phyloP scores from a whole-genome alignment of 2,329 filamentous ascomycete species.

The Lasiodiplodia hormozganensis region DNA sequence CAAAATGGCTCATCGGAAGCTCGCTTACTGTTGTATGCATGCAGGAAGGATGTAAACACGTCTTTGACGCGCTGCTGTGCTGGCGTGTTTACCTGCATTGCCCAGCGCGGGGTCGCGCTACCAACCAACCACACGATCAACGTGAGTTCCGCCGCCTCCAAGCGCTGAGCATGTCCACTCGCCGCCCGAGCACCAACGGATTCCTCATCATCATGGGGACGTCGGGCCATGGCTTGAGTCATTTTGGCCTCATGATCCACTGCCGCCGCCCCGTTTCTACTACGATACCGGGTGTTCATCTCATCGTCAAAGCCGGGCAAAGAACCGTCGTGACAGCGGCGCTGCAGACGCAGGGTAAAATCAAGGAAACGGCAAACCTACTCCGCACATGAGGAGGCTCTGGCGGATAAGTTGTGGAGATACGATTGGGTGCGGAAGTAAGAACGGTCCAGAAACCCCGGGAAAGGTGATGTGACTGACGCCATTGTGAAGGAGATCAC shows the following conservation, averaged over 20 bases:
- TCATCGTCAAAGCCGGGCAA: background rate
- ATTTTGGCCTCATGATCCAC: background rate
- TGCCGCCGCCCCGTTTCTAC: background rate
- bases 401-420: constrained; percentile 1
- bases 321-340: background rate
- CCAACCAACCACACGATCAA: constrained; percentile 13
- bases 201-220: background rate
- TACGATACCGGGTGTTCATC: background rate
- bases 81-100: constrained; percentile 25
- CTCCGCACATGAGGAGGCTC: constrained; percentile 20
- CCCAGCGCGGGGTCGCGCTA: constrained; percentile 21
- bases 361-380: constrained; percentile 5
- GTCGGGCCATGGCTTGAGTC: constrained; percentile 2
- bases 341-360: background rate
- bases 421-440: background rate
- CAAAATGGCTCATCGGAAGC: background rate
- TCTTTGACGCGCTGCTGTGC: constrained; percentile 14
- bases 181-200: background rate
- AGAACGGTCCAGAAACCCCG: background rate
- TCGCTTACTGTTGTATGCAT: background rate
- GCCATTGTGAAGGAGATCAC: constrained; percentile 15
- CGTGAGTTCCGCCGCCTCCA: background rate
- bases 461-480: constrained; percentile 13
- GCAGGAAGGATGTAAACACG: constrained; percentile 6
- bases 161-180: background rate